Base-by-base conservation (phyloP, 176 grass and related monocot species). In the Oryza longistaminata region DNA sequence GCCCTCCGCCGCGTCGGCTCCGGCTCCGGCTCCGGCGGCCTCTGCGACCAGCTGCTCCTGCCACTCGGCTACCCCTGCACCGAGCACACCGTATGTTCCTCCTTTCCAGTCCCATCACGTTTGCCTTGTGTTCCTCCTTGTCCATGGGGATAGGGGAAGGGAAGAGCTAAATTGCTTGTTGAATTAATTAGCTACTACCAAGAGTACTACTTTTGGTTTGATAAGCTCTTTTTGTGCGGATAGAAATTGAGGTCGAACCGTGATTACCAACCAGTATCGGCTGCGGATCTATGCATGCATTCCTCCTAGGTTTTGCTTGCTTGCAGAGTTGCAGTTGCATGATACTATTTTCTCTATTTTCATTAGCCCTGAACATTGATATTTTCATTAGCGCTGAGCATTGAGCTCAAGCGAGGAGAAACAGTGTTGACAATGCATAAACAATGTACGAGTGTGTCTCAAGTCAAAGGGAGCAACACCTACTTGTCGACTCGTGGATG, bases 21-120 rank as follows among this genome's bases (percentile, higher is more conserved):
- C 48, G 42, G 70, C 55, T 21, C 43, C 48, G 42, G 74, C 55
- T 21, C 43, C 48, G 48, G 82, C 66, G 79, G 95, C 29, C 87
- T 98, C 27, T 98, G 95, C 85, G 82, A 82, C 79, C 78, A 80
- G 88, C 88, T 95, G 70, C 82, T 98, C 70, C 77, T 82, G 50
- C 91, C 93, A 6, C 79, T 84, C 22, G 93, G 87, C 45, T 98
- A 98, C 66, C 93, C 91, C 21, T 98, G 95, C 73, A 89, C 91
- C 24, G 93, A 98, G 70, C 87, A 98, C 85, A 98, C 80, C 1
- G 95, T 98, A 88, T 16, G 73, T 68, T 31, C n/a, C 37, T 39
- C 2, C 16, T 67, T 68, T 39, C 55, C 43, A 27, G 6, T 40
- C 39, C 0, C 39, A 40, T 40, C 55, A 61, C 55, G 21, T 21